Evolutionary conservation across 148 eudicot genomes (phyloP), one percentile per base, ranked within the genome.

Genomic region (Fagopyrum esculentum): DNA sequence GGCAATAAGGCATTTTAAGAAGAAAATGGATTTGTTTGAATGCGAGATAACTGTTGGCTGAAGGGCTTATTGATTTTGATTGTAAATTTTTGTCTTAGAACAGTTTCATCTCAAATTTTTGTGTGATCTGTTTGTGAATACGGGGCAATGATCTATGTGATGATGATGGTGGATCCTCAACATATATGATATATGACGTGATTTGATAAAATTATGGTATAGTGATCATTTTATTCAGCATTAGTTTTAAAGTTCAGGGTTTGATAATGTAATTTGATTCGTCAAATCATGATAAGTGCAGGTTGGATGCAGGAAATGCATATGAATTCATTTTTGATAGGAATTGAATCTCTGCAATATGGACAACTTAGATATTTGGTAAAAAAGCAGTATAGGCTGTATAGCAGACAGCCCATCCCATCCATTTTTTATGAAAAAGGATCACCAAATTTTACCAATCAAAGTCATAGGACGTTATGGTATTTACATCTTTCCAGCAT

Each of bases 41-140:
- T 61, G 43, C 10, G 68, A 29, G 44, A 26, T 29, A 4, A 61
- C 15, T 29, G 40, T 29, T 26, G 30, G 68, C 40, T 35, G 40
- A 35, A 29, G 43, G 71, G 46, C 6, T 35, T 66, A 66, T 66
- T 5, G 71, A 12, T 66, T 66, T 43, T 66, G 71, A 66, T 66
- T 66, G 71, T 66, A 66, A 35, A 66, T 66, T 66, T 40, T 66
- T 66, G 71, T 43, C 16, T 19, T 66, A 35, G 63, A 66, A 13
- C 71, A 13, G 69, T 29, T 30, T 63, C 69, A 30, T 3, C 9
- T 63, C 44, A 63, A 63, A 29, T 66, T 13, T 66, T 66, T 45
- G 71, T 43, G 71, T 66, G 69, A 12, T 64, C 69, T 30, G 4
- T 59, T 64, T 64, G 69, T 64, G 69, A 64, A 64, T 64, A 64